A percentile compares a stretch with the other conserved stretches of the same genome.
These are phyloP conservation scores for Gastrolobium bilobum DNA, from an alignment of 306 rosid species.

Conservation along the genomic window DNA sequence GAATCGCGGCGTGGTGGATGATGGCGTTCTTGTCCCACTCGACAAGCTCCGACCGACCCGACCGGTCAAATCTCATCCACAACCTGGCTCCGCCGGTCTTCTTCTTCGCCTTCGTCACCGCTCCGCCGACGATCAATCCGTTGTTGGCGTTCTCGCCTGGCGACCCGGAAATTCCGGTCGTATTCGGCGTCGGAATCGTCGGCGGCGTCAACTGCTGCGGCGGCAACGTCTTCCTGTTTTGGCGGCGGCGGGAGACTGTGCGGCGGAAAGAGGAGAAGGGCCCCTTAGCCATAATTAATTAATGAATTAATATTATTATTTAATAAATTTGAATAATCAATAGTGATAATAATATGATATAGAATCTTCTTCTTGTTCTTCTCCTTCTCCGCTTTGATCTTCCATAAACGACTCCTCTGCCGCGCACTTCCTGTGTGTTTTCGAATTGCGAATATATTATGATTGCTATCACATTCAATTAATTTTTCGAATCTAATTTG, in stretches of 20 bases:
- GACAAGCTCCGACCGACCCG: slow-evolving; percentile 79
- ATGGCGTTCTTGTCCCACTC: slow-evolving; percentile 91
- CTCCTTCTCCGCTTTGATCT: slow-evolving; percentile 44
- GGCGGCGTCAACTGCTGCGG: slow-evolving; percentile 43
- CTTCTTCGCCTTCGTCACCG: slow-evolving; percentile 75
- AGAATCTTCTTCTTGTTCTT: neutral
- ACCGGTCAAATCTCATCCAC: slow-evolving; percentile 89
- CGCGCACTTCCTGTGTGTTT: neutral
- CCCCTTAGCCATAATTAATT: slow-evolving; percentile 64
- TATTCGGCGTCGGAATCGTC: neutral
- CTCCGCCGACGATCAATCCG: slow-evolving; percentile 9
- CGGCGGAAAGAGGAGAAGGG: slow-evolving; percentile 80
- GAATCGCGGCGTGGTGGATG: slow-evolving; percentile 80
- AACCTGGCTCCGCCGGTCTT: slow-evolving; percentile 83
- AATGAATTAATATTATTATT: neutral
- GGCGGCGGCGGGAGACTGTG: slow-evolving; percentile 68
- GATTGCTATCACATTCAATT: too few relatives aligned
- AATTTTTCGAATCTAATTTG: too few relatives aligned
- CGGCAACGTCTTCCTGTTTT: slow-evolving; percentile 53
- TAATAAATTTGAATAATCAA: neutral
- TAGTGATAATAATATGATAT: neutral
- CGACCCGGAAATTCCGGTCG: slow-evolving; percentile 16
- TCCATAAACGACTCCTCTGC: slow-evolving; percentile 43
- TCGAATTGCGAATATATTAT: too few relatives aligned
- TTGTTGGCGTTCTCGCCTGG: slow-evolving; percentile 41